phyloP scores from a whole-genome alignment of 1,139 yeast genomes.

The Nematodospora anomalae region DNA sequence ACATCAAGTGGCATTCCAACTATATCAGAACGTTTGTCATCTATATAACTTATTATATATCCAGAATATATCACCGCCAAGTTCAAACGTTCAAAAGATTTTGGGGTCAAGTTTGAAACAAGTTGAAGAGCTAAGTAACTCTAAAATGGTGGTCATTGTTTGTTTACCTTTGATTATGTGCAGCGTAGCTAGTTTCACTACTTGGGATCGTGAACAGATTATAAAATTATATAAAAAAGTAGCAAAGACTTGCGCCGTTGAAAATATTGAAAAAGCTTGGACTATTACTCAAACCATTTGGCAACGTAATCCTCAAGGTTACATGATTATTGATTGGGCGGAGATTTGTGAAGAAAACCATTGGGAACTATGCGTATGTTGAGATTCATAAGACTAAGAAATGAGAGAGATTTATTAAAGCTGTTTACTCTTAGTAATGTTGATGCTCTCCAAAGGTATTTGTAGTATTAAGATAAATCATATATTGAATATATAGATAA shows the following conservation, averaged over 20 bases:
- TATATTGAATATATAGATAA: not conserved
- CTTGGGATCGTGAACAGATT: not conserved
- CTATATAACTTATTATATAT: conserved; percentile 5
- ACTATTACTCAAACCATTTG: conserved; percentile 22
- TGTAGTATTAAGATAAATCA: no score
- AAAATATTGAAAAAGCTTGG: conserved; percentile 11
- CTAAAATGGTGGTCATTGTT: conserved; percentile 9
- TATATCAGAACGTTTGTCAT: conserved; percentile 3
- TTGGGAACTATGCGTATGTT: conserved; percentile 19
- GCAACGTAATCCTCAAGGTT: conserved; percentile 21
- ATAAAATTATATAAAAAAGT: not conserved
- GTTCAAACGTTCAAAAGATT: conserved; percentile 4
- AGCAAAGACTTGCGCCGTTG: conserved; percentile 1
- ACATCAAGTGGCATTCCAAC: conserved; percentile 5
- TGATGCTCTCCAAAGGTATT: no score
- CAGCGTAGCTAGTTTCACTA: conserved; percentile 2
- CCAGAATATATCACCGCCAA: conserved; percentile 5
- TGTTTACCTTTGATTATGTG: conserved; percentile 10
- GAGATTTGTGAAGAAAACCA: conserved; percentile 23
- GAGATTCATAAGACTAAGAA: not conserved
- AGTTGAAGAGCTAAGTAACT: conserved; percentile 5
- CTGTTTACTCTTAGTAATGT: no score
- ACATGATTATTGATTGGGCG: conserved; percentile 22
- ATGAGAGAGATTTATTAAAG: not conserved
- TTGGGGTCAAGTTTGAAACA: conserved; percentile 1